phyloP scores from a whole-genome alignment of 169 alveolate species.

The Cryptosporidium andersoni region DNA sequence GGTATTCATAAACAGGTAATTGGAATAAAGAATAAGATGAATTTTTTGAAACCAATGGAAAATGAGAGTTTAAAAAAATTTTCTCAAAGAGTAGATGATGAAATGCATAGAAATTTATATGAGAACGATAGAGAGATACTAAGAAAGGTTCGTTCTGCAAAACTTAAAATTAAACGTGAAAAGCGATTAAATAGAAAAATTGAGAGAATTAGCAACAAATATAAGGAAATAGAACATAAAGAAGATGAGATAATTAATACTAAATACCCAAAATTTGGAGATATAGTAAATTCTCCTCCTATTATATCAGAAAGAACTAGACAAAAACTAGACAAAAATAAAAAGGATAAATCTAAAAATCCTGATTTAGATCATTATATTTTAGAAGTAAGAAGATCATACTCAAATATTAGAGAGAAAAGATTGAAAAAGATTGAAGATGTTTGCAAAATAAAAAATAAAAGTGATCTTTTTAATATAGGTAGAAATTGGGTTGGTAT shows the following conservation, averaged over 20 bases:
- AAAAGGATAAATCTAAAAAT: not conserved
- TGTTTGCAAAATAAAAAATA: not conserved
- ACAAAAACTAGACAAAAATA: slow-evolving; percentile 38
- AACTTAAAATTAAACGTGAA: slow-evolving; percentile 45
- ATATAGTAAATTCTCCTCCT: slow-evolving; percentile 41
- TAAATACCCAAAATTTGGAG: slow-evolving; percentile 43
- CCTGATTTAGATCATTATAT: slow-evolving; percentile 24
- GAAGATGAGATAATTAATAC: slow-evolving; percentile 5
- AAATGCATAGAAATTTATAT: not conserved
- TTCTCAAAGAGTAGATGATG: slow-evolving; percentile 53
- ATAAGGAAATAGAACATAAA: not conserved
- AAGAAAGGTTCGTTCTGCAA: slow-evolving; percentile 6
- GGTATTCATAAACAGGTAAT: slow-evolving; percentile 15
- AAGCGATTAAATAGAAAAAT: slow-evolving; percentile 16
- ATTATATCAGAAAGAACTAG: slow-evolving; percentile 15
- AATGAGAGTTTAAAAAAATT: slow-evolving; percentile 44
- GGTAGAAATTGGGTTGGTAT: slow-evolving; percentile 67
- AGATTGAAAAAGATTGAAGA: slow-evolving; percentile 3
- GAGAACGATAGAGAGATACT: slow-evolving; percentile 54
- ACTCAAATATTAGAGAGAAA: slow-evolving; percentile 11
- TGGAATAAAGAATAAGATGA: slow-evolving; percentile 2
- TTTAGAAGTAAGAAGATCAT: slow-evolving; percentile 43
- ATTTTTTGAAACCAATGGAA: slow-evolving; percentile 5
- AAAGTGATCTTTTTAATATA: slow-evolving; percentile 1
- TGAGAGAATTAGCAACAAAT: not conserved